These are phyloP conservation scores for Isabelozyma pseudorhagii DNA, from an alignment of 805 yeast genomes.

Conservation along the genomic window DNA sequence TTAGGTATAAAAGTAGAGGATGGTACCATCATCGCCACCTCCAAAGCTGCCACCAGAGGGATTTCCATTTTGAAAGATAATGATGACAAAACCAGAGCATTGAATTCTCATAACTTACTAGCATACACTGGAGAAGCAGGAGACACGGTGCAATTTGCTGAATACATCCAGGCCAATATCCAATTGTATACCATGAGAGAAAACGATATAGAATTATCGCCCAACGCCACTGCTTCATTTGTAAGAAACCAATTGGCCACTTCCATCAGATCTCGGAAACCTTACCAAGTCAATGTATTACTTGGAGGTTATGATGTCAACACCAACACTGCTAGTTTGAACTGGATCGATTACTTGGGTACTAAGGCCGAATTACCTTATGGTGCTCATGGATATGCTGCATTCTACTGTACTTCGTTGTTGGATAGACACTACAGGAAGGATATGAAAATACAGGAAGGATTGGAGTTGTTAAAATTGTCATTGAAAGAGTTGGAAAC, in stretches of 20 bases:
- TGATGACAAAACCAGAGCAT: conserved; percentile 48
- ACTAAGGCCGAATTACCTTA: conserved; percentile 89
- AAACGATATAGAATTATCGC: conserved; percentile 68
- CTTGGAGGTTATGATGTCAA: conserved; percentile 77
- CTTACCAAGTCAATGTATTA: conserved; percentile 90
- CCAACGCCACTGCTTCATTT: conserved; percentile 83
- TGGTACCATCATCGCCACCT: conserved; percentile 85
- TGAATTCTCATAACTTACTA: conserved; percentile 74
- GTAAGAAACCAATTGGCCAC: conserved; percentile 86
- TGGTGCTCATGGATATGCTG: conserved; percentile 99
- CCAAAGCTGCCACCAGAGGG: conserved; percentile 83
- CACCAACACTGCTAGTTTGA: conserved; percentile 59
- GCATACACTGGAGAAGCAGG: conserved; percentile 97
- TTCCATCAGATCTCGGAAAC: conserved; percentile 83
- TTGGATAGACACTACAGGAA: conserved; percentile 86
- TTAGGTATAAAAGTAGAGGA: conserved; percentile 83
- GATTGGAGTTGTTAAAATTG: conserved; percentile 64
- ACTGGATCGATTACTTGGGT: conserved; percentile 93
- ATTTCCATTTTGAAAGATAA: conserved; percentile 39
- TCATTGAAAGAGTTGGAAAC: conserved; percentile 77
- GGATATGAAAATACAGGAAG: conserved; percentile 74
- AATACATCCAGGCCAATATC: conserved; percentile 87
- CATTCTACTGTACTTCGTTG: conserved; percentile 85
- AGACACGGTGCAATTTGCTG: conserved; percentile 94
- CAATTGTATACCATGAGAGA: conserved; percentile 87